Base-by-base conservation (phyloP, 805 yeast genomes). In the Saccharomycopsis sp. region DNA sequence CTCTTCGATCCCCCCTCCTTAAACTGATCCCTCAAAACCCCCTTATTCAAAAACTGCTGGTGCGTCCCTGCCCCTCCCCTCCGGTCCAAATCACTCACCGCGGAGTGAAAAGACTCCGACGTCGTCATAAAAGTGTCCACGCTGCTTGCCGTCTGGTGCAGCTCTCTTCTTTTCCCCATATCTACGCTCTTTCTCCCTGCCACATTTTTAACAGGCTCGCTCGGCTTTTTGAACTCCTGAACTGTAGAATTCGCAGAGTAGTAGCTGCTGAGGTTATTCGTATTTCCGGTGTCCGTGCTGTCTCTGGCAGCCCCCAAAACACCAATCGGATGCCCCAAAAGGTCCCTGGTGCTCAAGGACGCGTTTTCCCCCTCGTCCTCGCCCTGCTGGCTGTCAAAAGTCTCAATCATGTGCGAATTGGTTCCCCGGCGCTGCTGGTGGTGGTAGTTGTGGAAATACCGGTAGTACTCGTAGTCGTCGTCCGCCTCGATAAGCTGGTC, bases 391-490 rank as follows among this genome's bases (percentile, higher is more conserved):
- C 41, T 46, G 18, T 60, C 62, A 14, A 60, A 52, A 34, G 54
- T 60, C 40, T 60, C 62, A 5, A 60, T 52, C n/a, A 60, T 54
- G 40, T 60, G 62, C 24, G 58, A 54, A 14, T 54, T 46, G 1
- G 56, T 47, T 2, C 61, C 60, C 20, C 51, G 57, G 48, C 57
- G 62, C 48, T 59, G 63, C 40, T 54, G 57, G 12, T 61, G 62
- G 41, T 61, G 63, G 40, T 61, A 57, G 47, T 61, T 61, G 44
- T 61, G 59, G 52, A 53, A 61, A 51, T 61, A 52, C 15, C 62
- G 34, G 56, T 56, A 61, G 34, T 61, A 61, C 47, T 61, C 63
- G 44, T 59, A 61, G 21, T 61, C 63, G 34, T 61, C 63, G 24
- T 61, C 60, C 12, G 48, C 57, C 24, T 59, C 62, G 51, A 61